Percentiles rank a stretch among this genome's conserved stretches.
These are phyloP conservation scores for Hypoxylon sp. DNA, from an alignment of 2,329 filamentous ascomycete genomes.

Conservation along the genomic window DNA sequence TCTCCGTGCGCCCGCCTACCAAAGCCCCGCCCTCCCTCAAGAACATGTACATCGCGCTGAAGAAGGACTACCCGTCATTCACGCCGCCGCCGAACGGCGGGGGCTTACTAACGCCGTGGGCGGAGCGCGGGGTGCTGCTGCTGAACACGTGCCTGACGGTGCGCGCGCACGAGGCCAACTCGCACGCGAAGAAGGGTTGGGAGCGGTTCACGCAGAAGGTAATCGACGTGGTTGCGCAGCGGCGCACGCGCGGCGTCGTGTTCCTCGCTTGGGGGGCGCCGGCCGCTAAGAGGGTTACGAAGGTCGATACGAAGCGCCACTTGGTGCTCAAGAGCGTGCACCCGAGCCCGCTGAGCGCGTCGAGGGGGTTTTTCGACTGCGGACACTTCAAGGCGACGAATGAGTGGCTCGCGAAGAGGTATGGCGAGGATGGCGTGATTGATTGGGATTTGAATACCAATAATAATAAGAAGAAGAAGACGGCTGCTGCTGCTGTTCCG, in stretches of 20 bases:
- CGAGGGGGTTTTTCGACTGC: slow-evolving; percentile 85
- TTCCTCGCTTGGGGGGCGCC: slow-evolving; percentile 95
- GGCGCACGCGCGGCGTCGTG: slow-evolving; percentile 85
- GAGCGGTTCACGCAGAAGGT: slow-evolving; percentile 92
- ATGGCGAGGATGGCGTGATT: slow-evolving; percentile 85
- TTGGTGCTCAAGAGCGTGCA: slow-evolving; percentile 89
- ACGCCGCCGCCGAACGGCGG: slow-evolving; percentile 80
- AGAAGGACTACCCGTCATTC: slow-evolving; percentile 90
- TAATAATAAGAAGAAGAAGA: slow-evolving; percentile 36
- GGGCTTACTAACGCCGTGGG: slow-evolving; percentile 93
- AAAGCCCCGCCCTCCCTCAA: slow-evolving; percentile 88
- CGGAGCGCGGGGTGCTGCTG: slow-evolving; percentile 90
- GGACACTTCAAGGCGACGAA: slow-evolving; percentile 87
- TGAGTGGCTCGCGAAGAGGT: slow-evolving; percentile 83
- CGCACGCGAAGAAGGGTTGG: slow-evolving; percentile 90
- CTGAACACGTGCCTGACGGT: slow-evolving; percentile 97
- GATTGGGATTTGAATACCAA: slow-evolving; percentile 79
- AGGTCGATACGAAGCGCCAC: slow-evolving; percentile 81
- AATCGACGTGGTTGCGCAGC: slow-evolving; percentile 87
- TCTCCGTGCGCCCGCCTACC: slow-evolving; percentile 92
- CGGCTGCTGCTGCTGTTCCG: slow-evolving; percentile 27
- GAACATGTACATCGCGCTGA: slow-evolving; percentile 93
- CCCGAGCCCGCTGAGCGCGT: slow-evolving; percentile 91
- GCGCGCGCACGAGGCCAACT: slow-evolving; percentile 88
- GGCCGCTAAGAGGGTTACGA: slow-evolving; percentile 83